Percentiles rank a stretch among this genome's conserved stretches.
Evolutionary conservation across 495 filamentous ascomycete genomes (phyloP).

Genomic region (Tricharina praecox): DNA sequence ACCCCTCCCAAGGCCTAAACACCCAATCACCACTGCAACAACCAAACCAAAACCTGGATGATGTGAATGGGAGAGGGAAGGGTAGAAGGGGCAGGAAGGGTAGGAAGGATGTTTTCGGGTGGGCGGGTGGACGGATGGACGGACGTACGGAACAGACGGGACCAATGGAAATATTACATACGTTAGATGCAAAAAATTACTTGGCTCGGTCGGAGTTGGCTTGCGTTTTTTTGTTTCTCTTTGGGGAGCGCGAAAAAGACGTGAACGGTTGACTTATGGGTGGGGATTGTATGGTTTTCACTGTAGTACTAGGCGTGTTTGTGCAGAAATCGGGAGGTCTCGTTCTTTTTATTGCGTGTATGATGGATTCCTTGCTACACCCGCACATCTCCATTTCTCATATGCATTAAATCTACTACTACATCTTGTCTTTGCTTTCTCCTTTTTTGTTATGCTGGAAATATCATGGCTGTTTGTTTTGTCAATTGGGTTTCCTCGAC

Average conservation of each 20-base stretch:
- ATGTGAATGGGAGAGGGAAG: background rate
- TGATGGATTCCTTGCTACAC: too few relatives aligned
- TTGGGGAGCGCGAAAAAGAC: background rate
- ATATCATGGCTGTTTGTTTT: too few relatives aligned
- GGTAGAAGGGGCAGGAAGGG: background rate
- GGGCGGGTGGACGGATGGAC: background rate
- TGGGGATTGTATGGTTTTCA: background rate
- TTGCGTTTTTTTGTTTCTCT: background rate
- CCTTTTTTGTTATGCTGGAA: too few relatives aligned
- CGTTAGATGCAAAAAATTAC: background rate
- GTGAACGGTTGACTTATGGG: background rate
- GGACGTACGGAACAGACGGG: too few relatives aligned
- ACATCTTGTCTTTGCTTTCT: too few relatives aligned
- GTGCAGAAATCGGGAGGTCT: too few relatives aligned
- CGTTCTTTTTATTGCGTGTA: too few relatives aligned
- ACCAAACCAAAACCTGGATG: background rate
- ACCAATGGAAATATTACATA: background rate
- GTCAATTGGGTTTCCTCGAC: too few relatives aligned
- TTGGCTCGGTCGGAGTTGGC: background rate
- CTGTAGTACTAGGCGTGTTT: background rate
- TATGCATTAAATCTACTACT: too few relatives aligned
- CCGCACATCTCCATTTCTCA: too few relatives aligned
- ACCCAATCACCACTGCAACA: too few relatives aligned
- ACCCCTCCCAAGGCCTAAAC: constrained; percentile 22
- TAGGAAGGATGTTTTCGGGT: background rate